phyloP scores from a whole-genome alignment of 2,329 filamentous ascomycete genomes.

The Ophidiomyces ophidiicola region DNA sequence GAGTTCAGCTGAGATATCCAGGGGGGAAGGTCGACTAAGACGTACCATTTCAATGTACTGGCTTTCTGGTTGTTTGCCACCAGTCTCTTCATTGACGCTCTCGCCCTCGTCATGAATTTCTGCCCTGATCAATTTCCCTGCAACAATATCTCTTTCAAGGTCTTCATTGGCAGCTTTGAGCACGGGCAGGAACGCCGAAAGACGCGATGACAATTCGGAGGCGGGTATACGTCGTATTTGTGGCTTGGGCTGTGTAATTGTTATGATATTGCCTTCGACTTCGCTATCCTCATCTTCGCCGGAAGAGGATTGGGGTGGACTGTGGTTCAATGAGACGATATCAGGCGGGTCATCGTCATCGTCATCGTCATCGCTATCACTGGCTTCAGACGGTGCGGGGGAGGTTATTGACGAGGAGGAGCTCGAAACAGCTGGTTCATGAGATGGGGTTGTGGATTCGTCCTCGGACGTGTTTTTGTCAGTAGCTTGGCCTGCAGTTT shows the following conservation, averaged over 20 bases:
- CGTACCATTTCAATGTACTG: conserved; percentile 18
- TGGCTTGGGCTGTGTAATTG: conserved; percentile 25
- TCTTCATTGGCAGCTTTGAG: conserved; percentile 34
- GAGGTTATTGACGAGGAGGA: no score
- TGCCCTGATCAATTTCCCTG: conserved; percentile 17
- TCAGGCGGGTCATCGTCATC: not conserved
- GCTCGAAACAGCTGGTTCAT: no score
- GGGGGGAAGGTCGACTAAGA: not conserved
- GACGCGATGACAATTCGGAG: conserved; percentile 25
- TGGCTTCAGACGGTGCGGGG: no score
- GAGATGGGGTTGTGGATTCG: no score
- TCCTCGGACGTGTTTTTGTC: no score
- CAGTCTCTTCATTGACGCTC: not conserved
- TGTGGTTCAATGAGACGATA: not conserved
- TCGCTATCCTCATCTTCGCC: conserved; percentile 8
- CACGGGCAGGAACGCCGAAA: conserved; percentile 33
- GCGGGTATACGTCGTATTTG: conserved; percentile 22
- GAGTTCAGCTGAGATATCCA: conserved; percentile 9
- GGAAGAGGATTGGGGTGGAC: not conserved
- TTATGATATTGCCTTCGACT: not conserved
- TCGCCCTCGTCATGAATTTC: conserved; percentile 12
- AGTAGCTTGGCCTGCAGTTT: no score
- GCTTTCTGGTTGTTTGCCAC: conserved; percentile 2
- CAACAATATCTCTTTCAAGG: conserved; percentile 29
- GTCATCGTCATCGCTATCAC: conserved; percentile 17